Conservation (phyloP, 495 filamentous ascomycete genomes). For the Penicillium lividum region DNA sequence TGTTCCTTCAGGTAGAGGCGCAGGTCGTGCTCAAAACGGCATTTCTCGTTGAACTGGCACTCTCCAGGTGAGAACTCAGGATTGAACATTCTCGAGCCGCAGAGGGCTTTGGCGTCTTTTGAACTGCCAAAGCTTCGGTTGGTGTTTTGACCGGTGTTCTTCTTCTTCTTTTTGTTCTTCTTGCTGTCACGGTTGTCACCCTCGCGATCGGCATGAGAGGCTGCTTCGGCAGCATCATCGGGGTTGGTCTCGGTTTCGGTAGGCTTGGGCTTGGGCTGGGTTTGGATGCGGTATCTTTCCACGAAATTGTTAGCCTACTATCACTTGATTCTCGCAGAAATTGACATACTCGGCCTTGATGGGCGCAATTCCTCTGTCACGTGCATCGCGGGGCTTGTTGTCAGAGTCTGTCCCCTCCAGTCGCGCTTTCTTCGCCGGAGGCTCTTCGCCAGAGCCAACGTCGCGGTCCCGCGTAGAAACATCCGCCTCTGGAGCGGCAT, state of each 20-base stretch:
- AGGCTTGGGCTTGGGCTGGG: slow-evolving; percentile 22
- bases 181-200: slow-evolving; percentile 39
- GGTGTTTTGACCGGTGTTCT: slow-evolving; percentile 80
- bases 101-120: slow-evolving; percentile 75
- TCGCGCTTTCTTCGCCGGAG: slow-evolving; percentile 60
- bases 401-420: slow-evolving; percentile 41
- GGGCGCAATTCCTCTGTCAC: slow-evolving; percentile 69
- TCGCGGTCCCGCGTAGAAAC: slow-evolving; percentile 16
- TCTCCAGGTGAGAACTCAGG: slow-evolving; percentile 72
- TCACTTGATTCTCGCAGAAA: neutral
- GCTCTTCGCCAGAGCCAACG: slow-evolving; percentile 36
- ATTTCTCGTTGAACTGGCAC: slow-evolving; percentile 76
- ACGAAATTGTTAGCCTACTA: neutral
- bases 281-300: slow-evolving; percentile 59
- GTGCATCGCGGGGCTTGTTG: slow-evolving; percentile 38
- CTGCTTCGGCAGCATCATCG: slow-evolving; percentile 73
- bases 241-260: slow-evolving; percentile 19
- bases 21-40: slow-evolving; percentile 78
- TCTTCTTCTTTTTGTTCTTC: slow-evolving; percentile 62
- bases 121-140: slow-evolving; percentile 80
- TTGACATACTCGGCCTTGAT: slow-evolving; percentile 79
- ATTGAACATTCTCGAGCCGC: slow-evolving; percentile 62
- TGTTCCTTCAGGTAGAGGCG: slow-evolving; percentile 81
- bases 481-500: slow-evolving; percentile 12
- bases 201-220: slow-evolving; percentile 44